Conservation (phyloP, 345 rosid species). For the Trapa bicornis region DNA sequence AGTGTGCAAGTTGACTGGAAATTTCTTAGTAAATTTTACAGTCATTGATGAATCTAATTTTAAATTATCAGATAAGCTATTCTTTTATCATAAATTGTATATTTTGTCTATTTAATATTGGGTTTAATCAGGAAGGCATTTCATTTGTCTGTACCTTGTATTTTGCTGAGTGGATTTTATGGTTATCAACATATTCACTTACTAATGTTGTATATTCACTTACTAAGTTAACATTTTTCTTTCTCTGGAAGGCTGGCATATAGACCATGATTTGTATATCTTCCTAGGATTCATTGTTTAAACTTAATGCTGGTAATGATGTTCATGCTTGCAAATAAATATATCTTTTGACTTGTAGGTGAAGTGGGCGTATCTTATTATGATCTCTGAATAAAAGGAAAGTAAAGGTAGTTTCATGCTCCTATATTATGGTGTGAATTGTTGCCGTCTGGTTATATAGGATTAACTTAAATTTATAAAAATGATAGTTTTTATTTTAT, state of each 20-base stretch:
- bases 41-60: too few relatives aligned
- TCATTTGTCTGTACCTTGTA: background rate
- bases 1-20: background rate
- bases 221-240: background rate
- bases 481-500: background rate
- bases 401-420: conserved; percentile 90
- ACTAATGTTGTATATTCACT: background rate
- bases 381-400: conserved; percentile 98
- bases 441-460: conserved; percentile 9
- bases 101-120: too few relatives aligned
- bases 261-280: conserved; percentile 10
- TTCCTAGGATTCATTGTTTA: conserved; percentile 10
- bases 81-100: too few relatives aligned
- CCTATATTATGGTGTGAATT: conserved; percentile 20
- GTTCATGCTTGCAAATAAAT: conserved; percentile 71
- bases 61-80: too few relatives aligned
- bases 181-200: background rate
- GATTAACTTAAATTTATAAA: background rate
- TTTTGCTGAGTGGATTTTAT: background rate
- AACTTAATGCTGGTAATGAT: conserved; percentile 41
- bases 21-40: conserved; percentile 6
- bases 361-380: conserved; percentile 76
- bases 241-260: background rate
- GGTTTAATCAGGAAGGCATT: too few relatives aligned
- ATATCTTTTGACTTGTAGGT: conserved; percentile 99